A percentile compares a stretch with the other conserved stretches of the same genome.
Conservation (phyloP, 305 asterid species). For the Fraxinus platypoda region DNA sequence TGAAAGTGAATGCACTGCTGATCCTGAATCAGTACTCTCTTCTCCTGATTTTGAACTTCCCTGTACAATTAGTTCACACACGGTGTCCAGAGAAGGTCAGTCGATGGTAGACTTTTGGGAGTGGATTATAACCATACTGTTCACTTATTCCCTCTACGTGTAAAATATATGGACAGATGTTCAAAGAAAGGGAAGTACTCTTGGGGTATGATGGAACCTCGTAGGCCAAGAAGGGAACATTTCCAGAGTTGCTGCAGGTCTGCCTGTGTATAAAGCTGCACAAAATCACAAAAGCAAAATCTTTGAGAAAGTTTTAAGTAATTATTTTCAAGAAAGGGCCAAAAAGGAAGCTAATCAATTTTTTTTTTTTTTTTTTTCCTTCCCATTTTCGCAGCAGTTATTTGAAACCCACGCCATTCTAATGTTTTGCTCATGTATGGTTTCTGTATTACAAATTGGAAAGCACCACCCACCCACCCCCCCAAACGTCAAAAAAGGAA, state of each 20-base stretch:
- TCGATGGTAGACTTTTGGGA: slow-evolving; percentile 11
- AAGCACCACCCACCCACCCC: slow-evolving; percentile 6
- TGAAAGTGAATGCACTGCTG: slow-evolving; percentile 58
- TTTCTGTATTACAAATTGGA: slow-evolving; percentile 55
- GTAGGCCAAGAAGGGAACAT: slow-evolving; percentile 98
- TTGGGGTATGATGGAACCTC: slow-evolving; percentile 64
- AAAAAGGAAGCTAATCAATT: slow-evolving; percentile 31
- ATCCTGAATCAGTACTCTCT: slow-evolving; percentile 75
- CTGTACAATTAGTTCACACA: slow-evolving; percentile 28
- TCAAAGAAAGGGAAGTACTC: slow-evolving; percentile 33
- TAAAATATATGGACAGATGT: slow-evolving; percentile 5
- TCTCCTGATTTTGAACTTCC: slow-evolving; percentile 83
- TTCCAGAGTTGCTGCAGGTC: slow-evolving; percentile 88
- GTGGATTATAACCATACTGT: neutral
- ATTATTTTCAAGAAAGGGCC: neutral
- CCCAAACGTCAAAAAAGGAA: slow-evolving; percentile 38
- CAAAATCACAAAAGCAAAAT: slow-evolving; percentile 49
- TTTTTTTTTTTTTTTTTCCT: neutral
- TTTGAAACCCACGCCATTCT: slow-evolving; percentile 74
- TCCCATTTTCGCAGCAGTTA: slow-evolving; percentile 40
- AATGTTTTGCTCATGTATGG: slow-evolving; percentile 55
- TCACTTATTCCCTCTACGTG: neutral
- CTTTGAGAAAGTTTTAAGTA: slow-evolving; percentile 23
- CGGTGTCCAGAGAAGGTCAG: slow-evolving; percentile 15
- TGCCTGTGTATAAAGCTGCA: slow-evolving; percentile 77